These are phyloP conservation scores for Fraxinus paxiana DNA, from an alignment of 305 asterid species.

Conservation along the genomic window DNA sequence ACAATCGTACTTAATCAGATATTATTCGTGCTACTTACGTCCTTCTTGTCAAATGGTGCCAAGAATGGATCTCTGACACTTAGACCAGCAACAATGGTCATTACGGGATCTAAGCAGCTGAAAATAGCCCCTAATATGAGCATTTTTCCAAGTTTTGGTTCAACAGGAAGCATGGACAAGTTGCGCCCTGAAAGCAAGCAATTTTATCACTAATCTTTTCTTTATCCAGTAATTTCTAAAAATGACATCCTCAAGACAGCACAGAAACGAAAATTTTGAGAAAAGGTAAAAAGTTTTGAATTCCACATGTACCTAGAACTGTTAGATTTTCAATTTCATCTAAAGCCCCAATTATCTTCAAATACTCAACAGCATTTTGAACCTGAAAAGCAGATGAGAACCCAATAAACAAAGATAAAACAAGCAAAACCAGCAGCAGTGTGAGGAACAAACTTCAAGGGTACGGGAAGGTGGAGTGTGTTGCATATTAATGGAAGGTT, in stretches of 20 bases:
- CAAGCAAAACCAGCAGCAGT: slow-evolving; percentile 8
- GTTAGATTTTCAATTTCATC: slow-evolving; percentile 83
- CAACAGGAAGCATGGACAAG: slow-evolving; percentile 91
- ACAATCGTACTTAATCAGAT: slow-evolving; percentile 6
- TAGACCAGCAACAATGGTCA: slow-evolving; percentile 90
- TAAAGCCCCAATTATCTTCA: slow-evolving; percentile 88
- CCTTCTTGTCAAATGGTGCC: slow-evolving; percentile 91
- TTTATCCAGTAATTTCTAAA: background rate
- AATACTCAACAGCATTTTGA: slow-evolving; percentile 81
- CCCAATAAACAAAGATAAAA: slow-evolving; percentile 14
- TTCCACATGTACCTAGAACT: slow-evolving; percentile 53
- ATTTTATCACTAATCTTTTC: slow-evolving; percentile 20
- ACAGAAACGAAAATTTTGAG: background rate
- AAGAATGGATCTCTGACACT: slow-evolving; percentile 88
- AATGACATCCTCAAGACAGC: slow-evolving; percentile 4
- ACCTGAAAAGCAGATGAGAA: slow-evolving; percentile 52
- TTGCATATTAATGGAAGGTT: background rate
- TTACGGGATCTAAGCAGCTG: slow-evolving; percentile 76
- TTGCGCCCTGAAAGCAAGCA: slow-evolving; percentile 57
- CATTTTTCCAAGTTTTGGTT: slow-evolving; percentile 97
- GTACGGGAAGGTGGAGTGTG: slow-evolving; percentile 8
- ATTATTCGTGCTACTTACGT: slow-evolving; percentile 51
- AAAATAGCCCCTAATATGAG: slow-evolving; percentile 70
- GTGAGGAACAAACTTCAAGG: slow-evolving; percentile 8
- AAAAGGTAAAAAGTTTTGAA: slow-evolving; percentile 16